A percentile compares a stretch with the other conserved stretches of the same genome.
These are phyloP conservation scores for Crataegus laevigata DNA, from an alignment of 306 rosid species.

Conservation along the genomic window DNA sequence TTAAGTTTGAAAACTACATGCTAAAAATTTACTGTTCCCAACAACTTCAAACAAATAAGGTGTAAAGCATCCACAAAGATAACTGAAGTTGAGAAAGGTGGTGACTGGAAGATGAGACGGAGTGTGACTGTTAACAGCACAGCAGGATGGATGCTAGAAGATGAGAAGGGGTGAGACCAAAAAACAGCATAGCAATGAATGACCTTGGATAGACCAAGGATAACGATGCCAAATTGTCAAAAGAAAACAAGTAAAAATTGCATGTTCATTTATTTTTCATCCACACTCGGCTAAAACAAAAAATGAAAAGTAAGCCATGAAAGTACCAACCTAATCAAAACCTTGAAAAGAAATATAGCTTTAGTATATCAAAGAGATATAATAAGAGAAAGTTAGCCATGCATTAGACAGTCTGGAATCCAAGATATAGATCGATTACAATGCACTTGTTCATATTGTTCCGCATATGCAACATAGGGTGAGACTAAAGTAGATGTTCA, in stretches of 20 bases:
- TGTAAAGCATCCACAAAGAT: neutral
- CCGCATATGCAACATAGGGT: neutral
- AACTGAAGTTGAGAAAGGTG: neutral
- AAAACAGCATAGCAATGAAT: neutral
- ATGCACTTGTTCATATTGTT: neutral
- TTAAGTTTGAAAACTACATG: neutral
- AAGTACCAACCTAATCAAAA: neutral
- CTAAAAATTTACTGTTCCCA: neutral
- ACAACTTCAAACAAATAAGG: neutral
- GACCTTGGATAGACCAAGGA: neutral
- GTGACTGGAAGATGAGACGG: neutral
- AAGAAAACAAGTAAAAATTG: neutral
- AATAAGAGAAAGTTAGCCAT: neutral
- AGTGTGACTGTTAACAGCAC: neutral
- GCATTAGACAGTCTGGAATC: neutral
- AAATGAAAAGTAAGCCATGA: neutral
- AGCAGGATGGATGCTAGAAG: too few species aligned
- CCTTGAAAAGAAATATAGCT: neutral
- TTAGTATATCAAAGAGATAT: neutral
- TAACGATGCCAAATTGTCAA: neutral
- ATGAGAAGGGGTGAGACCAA: neutral
- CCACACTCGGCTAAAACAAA: neutral
- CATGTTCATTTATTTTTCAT: neutral
- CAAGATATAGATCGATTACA: neutral
- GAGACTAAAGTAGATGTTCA: neutral